Percentiles rank a stretch among this genome's conserved stretches.
Conservation (phyloP, 139 green algal species). For the Micractinium sp. region DNA sequence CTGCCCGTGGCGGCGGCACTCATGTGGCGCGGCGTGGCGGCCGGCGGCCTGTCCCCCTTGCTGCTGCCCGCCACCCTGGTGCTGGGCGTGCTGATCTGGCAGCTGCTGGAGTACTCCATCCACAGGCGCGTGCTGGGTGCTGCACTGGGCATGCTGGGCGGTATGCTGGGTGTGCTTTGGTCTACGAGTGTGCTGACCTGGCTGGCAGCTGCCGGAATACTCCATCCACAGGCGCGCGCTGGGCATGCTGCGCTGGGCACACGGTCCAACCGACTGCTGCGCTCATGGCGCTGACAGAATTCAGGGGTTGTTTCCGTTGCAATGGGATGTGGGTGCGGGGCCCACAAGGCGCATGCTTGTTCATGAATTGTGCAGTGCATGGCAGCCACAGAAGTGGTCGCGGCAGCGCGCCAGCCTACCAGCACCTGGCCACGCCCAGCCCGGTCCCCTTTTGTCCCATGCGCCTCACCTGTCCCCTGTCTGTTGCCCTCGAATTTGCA, state of each 20-base stretch:
- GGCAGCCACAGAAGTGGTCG: too few species aligned
- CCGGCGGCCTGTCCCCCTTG: background rate
- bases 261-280: too few species aligned
- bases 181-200: background rate
- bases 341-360: too few species aligned
- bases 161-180: background rate
- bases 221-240: too few species aligned
- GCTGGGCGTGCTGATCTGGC: constrained; percentile 80
- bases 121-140: constrained; percentile 77
- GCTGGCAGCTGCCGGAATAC: background rate
- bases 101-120: constrained; percentile 90
- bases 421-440: too few species aligned
- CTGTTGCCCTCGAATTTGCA: constrained; percentile 48
- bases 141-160: background rate
- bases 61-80: constrained; percentile 1
- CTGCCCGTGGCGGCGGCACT: constrained; percentile 15
- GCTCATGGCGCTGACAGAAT: too few species aligned
- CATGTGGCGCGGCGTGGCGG: background rate
- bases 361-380: too few species aligned
- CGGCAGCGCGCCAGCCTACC: too few species aligned
- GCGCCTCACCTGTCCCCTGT: background rate
- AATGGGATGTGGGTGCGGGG: too few species aligned
- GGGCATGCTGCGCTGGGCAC: too few species aligned
- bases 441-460: background rate
- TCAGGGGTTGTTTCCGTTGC: too few species aligned